Percentiles rank a stretch among this genome's conserved stretches.
These are phyloP conservation scores for Rubroshorea leprosula DNA, from an alignment of 345 rosid genomes.

Conservation along the genomic window DNA sequence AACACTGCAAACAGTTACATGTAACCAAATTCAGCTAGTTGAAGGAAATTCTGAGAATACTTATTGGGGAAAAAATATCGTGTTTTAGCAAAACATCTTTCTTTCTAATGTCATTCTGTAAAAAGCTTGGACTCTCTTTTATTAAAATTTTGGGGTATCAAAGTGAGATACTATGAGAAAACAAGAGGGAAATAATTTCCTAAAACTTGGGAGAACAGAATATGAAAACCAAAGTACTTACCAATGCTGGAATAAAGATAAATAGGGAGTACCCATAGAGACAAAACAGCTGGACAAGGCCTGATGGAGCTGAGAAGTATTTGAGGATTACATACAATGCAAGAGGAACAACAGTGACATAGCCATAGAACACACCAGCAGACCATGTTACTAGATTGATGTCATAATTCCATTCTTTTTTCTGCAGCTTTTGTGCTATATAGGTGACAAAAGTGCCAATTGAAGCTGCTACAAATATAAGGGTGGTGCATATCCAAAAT, in stretches of 20 bases:
- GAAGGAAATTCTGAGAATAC: not conserved
- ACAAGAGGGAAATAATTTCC: not conserved
- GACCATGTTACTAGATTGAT: conserved; percentile 97
- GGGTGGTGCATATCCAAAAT: conserved; percentile 94
- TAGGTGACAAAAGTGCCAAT: conserved; percentile 95
- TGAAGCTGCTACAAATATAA: conserved; percentile 89
- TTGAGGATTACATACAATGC: conserved; percentile 71
- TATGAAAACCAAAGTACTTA: conserved; percentile 24
- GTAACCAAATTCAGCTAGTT: conserved; percentile 10
- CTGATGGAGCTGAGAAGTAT: conserved; percentile 95
- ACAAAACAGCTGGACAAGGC: conserved; percentile 84
- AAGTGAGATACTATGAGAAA: not conserved
- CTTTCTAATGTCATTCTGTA: not conserved
- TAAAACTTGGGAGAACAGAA: not conserved
- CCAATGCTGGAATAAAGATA: conserved; percentile 93
- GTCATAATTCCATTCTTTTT: conserved; percentile 87
- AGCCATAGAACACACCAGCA: conserved; percentile 94
- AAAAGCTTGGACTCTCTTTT: not conserved
- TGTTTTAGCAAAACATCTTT: too few species aligned
- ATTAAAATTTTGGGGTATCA: not conserved
- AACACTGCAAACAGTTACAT: conserved; percentile 59
- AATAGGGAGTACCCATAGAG: conserved; percentile 93
- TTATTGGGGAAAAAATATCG: too few species aligned
- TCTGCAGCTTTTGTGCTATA: conserved; percentile 76
- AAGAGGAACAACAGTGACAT: conserved; percentile 73